Conservation (phyloP, 192 early-diverging fungal species). For the Coemansia sp. region DNA sequence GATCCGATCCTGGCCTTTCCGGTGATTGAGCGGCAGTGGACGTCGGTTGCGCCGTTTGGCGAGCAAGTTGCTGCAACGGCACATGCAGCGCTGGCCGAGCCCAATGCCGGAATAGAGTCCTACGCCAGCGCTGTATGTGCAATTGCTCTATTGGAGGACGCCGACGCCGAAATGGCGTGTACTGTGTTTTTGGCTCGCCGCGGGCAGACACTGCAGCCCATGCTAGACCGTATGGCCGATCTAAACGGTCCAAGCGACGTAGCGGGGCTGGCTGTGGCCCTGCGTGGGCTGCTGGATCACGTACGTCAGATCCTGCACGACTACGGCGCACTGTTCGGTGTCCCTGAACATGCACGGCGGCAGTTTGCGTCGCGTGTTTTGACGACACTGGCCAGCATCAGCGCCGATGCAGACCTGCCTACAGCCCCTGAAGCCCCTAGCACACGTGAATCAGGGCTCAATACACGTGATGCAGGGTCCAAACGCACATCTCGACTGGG, state of each 20-base stretch:
- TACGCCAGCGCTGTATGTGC: slow-evolving; percentile 31
- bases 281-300: slow-evolving; percentile 25
- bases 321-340: slow-evolving; percentile 30
- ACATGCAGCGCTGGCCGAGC: slow-evolving; percentile 7
- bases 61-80: slow-evolving; percentile 30
- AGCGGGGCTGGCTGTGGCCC: slow-evolving; percentile 4
- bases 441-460: not conserved
- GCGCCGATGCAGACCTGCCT: slow-evolving; percentile 39
- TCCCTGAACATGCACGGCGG: slow-evolving; percentile 3
- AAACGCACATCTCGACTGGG: slow-evolving; percentile 15
- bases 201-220: slow-evolving; percentile 19
- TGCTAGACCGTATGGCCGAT: slow-evolving; percentile 11
- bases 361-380: slow-evolving; percentile 34
- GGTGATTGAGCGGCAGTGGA: slow-evolving; percentile 44
- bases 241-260: not conserved
- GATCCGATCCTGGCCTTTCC: slow-evolving; percentile 44
- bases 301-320: slow-evolving; percentile 28
- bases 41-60: slow-evolving; percentile 28
- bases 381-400: slow-evolving; percentile 37
- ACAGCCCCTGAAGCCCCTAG: slow-evolving; percentile 6
- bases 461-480: too few relatives aligned
- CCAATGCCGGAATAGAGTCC: slow-evolving; percentile 12
- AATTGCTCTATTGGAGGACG: slow-evolving; percentile 37
- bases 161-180: slow-evolving; percentile 36
- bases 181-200: slow-evolving; percentile 38